Conservation (phyloP, 257 asterid genomes). For the Capsicum pubescens region DNA sequence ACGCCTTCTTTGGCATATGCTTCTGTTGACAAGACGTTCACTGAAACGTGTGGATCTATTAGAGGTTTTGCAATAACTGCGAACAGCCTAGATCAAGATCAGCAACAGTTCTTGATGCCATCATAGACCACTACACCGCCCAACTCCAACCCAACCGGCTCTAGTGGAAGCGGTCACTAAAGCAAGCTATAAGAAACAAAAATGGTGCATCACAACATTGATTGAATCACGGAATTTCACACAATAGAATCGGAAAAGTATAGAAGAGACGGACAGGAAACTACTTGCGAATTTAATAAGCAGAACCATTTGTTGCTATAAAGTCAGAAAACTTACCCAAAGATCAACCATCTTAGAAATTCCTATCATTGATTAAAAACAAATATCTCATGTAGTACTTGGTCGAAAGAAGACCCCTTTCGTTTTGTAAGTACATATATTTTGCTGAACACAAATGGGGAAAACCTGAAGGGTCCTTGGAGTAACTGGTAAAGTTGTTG, state of each 20-base stretch:
- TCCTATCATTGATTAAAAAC: neutral
- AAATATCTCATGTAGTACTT: neutral
- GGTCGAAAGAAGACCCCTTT: neutral
- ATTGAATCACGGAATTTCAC: neutral
- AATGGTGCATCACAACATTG: neutral
- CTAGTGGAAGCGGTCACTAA: neutral
- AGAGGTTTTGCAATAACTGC: neutral
- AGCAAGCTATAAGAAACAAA: neutral
- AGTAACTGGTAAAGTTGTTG: too few relatives aligned
- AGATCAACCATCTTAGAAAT: neutral
- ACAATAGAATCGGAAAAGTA: neutral
- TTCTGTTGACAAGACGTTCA: neutral
- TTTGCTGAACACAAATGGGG: neutral
- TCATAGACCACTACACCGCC: slow-evolving; percentile 13
- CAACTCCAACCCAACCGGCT: neutral
- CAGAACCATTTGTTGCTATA: neutral
- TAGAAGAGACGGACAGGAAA: neutral
- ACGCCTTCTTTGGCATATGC: slow-evolving; percentile 3
- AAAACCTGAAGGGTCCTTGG: too few relatives aligned
- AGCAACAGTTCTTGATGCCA: neutral
- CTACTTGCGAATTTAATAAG: neutral
- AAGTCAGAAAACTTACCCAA: neutral
- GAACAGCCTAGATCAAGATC: slow-evolving; percentile 11
- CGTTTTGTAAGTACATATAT: neutral
- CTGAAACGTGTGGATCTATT: neutral